Conservation (phyloP, 2,329 filamentous ascomycete genomes). For the Amesomyces nigricolor region DNA sequence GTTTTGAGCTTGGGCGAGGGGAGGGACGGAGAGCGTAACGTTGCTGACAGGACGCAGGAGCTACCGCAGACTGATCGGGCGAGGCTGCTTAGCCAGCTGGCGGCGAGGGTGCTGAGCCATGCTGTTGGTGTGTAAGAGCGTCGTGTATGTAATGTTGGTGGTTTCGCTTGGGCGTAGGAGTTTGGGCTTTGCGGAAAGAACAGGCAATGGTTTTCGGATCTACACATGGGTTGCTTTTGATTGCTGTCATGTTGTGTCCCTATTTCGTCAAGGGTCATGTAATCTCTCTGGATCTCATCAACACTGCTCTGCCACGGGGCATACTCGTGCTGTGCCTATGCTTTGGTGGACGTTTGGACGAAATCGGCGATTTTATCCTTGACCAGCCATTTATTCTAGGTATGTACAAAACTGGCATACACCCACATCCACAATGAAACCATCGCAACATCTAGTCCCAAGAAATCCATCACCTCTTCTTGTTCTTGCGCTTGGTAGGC, state of each 20-base stretch:
- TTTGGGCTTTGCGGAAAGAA: neutral
- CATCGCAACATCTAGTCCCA: neutral
- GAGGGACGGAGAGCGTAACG: neutral
- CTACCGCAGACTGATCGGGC: conserved; percentile 78
- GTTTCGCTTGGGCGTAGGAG: neutral
- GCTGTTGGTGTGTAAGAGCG: conserved; percentile 52
- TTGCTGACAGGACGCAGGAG: conserved; percentile 45
- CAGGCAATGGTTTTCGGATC: neutral
- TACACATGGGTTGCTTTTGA: neutral
- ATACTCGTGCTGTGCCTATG: no score
- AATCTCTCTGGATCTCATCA: no score
- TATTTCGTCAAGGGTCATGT: no score
- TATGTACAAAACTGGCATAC: neutral
- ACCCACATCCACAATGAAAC: neutral
- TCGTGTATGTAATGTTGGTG: neutral
- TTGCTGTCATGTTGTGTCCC: no score
- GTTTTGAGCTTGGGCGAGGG: conserved; percentile 17
- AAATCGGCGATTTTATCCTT: neutral
- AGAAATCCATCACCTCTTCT: conserved; percentile 42
- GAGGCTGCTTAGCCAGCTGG: conserved; percentile 74
- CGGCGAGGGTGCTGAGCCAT: conserved; percentile 79
- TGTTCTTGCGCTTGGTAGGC: conserved; percentile 49
- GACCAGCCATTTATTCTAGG: neutral
- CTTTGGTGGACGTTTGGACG: no score
- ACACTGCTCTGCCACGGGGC: no score